A percentile compares a stretch with the other conserved stretches of the same genome.
phyloP scores from a whole-genome alignment of 257 asterid species.

The Haberlea rhodopensis region DNA sequence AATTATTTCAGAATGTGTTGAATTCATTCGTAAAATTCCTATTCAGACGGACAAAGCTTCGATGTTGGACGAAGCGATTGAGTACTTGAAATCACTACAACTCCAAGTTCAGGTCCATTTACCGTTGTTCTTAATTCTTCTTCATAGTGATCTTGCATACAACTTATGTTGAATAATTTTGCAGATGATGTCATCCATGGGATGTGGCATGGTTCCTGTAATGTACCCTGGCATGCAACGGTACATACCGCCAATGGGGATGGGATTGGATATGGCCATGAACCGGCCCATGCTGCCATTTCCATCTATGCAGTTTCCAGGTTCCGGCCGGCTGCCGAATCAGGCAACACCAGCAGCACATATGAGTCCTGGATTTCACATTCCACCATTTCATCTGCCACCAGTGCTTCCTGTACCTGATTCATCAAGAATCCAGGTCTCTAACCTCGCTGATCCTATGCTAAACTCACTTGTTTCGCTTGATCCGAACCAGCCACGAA shows the following conservation, averaged over 20 bases:
- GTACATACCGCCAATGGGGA: slow-evolving; percentile 38
- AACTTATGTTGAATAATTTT: not conserved
- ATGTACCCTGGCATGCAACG: slow-evolving; percentile 44
- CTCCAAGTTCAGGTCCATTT: slow-evolving; percentile 44
- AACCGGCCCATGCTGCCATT: slow-evolving; percentile 47
- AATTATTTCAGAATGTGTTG: not conserved
- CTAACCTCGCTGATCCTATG: slow-evolving; percentile 29
- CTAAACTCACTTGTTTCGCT: slow-evolving; percentile 22
- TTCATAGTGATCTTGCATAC: not conserved
- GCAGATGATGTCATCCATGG: slow-evolving; percentile 48
- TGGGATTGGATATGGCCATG: slow-evolving; percentile 51
- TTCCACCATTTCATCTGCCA: slow-evolving; percentile 43
- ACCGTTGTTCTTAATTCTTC: not conserved
- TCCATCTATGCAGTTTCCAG: slow-evolving; percentile 37
- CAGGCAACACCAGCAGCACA: slow-evolving; percentile 38
- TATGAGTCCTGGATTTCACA: slow-evolving; percentile 42
- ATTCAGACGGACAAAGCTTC: slow-evolving; percentile 54
- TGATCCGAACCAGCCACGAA: slow-evolving; percentile 26
- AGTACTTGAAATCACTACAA: slow-evolving; percentile 51
- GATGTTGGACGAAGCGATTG: slow-evolving; percentile 52
- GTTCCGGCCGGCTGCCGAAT: slow-evolving; percentile 41
- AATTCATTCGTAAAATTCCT: not conserved
- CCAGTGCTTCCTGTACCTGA: slow-evolving; percentile 39
- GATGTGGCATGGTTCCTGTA: slow-evolving; percentile 43
- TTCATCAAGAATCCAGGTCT: slow-evolving; percentile 36